These are phyloP conservation scores for Trametes sp. DNA, from an alignment of 1,284 basidiomycete genomes.

Conservation along the genomic window DNA sequence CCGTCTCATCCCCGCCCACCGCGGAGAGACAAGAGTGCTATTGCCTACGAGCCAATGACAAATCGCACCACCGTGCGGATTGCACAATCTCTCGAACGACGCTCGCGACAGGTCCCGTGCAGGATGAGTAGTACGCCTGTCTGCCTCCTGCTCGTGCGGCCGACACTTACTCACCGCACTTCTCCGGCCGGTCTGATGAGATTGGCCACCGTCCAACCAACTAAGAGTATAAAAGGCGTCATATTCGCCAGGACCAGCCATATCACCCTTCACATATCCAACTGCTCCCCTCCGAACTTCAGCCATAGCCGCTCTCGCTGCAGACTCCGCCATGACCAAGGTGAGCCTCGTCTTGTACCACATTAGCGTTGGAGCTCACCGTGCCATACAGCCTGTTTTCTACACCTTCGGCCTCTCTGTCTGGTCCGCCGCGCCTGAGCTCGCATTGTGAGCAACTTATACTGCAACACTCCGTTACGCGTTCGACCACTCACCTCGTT, in stretches of 20 bases:
- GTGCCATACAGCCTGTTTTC: conserved; percentile 44
- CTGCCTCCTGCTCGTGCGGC: too few relatives aligned
- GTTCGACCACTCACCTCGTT: not conserved
- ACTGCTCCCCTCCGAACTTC: too few relatives aligned
- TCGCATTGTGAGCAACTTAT: conserved; percentile 52
- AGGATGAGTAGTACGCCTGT: not conserved
- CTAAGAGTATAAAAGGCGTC: not conserved
- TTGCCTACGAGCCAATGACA: too few relatives aligned
- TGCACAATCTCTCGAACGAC: not conserved
- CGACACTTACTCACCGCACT: too few relatives aligned
- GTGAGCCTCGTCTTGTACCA: not conserved
- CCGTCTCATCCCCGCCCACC: too few relatives aligned
- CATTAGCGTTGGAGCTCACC: not conserved
- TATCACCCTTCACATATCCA: not conserved
- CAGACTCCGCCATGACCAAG: conserved; percentile 23
- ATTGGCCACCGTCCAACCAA: not conserved
- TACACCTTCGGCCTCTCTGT: conserved; percentile 55
- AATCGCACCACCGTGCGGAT: too few relatives aligned
- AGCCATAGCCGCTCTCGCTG: too few relatives aligned
- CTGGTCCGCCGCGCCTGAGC: conserved; percentile 57
- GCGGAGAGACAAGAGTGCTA: too few relatives aligned
- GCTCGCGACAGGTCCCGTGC: not conserved
- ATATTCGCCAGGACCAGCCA: not conserved
- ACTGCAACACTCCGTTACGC: not conserved
- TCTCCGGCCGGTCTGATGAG: too few relatives aligned